Base-by-base conservation (phyloP, 106 monocot species). In the Allium sativum region DNA sequence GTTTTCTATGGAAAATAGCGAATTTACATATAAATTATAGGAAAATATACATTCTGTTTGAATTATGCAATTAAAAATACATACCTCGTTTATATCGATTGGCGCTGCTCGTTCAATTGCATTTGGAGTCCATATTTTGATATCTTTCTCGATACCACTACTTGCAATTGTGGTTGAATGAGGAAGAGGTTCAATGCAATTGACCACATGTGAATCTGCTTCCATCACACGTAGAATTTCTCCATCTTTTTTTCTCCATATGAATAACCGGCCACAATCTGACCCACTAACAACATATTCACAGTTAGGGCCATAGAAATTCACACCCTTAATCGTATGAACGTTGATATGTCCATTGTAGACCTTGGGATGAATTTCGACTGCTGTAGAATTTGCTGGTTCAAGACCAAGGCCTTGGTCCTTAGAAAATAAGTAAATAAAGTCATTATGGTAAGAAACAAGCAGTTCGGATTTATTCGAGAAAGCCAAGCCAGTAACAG, bases 271-370 rank as follows among this genome's bases (percentile, higher is more conserved):
- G 0, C 96, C 96, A 78, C 91, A 98, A 20, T 98, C 96, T 52
- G 96, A 98, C 47, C 96, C 96, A 73, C 91, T 91, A 15, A 80
- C 77, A 10, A 98, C 84, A 76, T 98, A 98, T 55, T 98, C 96
- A 70, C 82, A 77, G 57, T 67, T 78, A 14, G 96, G 96, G 41
- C 96, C 96, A 55, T 82, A 80, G 69, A 98, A 91, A 53, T 71
- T 83, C 41, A 88, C 96, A 16, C 96, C 87, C 60, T 98, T 98
- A 15, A 92, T 75, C 1, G 96, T 98, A 2, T 85, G 74, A 70
- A 75, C 58, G 57, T 95, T 95, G 0, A 47, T 43, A 68, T 95
- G 94, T 10, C 94, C 94, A 16, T 47, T 63, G 43, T 78, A 93
- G 7, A 67, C 77, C 64, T 59, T 74, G 18, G 61, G 22, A n/a